Conservation (phyloP, 2,329 filamentous ascomycete species). For the Simplicillium sp. region DNA sequence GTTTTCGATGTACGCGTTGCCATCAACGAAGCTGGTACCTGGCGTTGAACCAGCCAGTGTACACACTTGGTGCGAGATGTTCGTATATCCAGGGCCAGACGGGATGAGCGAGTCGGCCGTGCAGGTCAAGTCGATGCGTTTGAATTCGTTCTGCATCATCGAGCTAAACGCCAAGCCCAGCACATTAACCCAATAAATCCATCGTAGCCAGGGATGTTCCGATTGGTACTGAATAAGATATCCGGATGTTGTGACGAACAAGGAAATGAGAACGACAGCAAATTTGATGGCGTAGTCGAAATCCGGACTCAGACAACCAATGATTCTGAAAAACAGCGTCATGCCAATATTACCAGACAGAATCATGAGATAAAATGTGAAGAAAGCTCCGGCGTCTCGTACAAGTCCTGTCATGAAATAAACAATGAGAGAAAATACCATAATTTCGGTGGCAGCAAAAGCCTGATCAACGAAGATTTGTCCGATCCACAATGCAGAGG, state of each 20-base stretch:
- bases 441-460: conserved; percentile 61
- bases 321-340: conserved; percentile 68
- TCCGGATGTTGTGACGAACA: conserved; percentile 74
- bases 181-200: conserved; percentile 72
- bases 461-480: conserved; percentile 72
- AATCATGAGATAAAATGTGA: conserved; percentile 65
- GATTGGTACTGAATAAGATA: conserved; percentile 75
- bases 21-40: conserved; percentile 55
- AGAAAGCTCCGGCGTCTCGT: conserved; percentile 32
- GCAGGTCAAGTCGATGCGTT: conserved; percentile 58
- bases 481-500: conserved; percentile 73
- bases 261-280: conserved; percentile 66
- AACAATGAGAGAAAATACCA: conserved; percentile 64
- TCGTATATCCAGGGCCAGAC: conserved; percentile 56
- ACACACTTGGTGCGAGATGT: conserved; percentile 68
- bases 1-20: conserved; percentile 57
- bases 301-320: conserved; percentile 66
- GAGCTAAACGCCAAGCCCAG: conserved; percentile 66
- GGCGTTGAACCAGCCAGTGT: conserved; percentile 63
- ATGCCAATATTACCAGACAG: conserved; percentile 61
- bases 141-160: conserved; percentile 84
- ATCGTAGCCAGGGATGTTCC: conserved; percentile 67
- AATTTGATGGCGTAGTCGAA: conserved; percentile 83
- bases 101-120: conserved; percentile 60
- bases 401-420: conserved; percentile 48